A percentile compares a stretch with the other conserved stretches of the same genome.
These are phyloP conservation scores for Alisma plantagoaquatica DNA, from an alignment of 106 monocot species.

Conservation along the genomic window DNA sequence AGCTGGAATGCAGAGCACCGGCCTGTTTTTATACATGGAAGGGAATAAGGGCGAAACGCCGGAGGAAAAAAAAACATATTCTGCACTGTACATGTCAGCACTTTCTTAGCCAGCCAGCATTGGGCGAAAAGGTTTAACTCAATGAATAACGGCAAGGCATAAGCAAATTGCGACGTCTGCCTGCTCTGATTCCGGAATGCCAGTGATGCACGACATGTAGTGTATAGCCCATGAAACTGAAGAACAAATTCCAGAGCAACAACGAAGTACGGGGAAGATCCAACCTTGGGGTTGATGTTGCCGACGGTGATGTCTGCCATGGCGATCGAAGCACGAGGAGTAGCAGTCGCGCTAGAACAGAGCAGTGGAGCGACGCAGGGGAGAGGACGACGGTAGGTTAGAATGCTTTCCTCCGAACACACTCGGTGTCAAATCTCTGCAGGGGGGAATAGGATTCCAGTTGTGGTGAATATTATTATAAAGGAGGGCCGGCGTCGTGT, in stretches of 20 bases:
- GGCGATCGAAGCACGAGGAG: too few species aligned
- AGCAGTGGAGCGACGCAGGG: too few species aligned
- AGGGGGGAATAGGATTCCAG: too few species aligned
- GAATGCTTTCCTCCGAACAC: too few species aligned
- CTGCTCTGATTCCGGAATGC: too few species aligned
- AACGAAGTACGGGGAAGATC: slow-evolving; percentile 2
- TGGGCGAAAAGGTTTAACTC: not conserved
- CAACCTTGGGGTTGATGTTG: slow-evolving; percentile 73
- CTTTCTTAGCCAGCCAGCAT: not conserved
- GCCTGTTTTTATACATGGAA: not conserved
- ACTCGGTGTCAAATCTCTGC: too few species aligned
- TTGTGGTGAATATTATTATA: too few species aligned
- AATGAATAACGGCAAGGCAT: not conserved
- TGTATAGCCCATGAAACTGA: not conserved
- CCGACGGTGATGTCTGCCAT: slow-evolving; percentile 52
- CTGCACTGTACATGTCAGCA: not conserved
- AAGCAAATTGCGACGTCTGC: too few species aligned
- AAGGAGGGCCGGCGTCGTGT: too few species aligned
- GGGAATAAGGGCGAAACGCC: not conserved
- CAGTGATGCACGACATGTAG: not conserved
- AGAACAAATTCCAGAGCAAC: slow-evolving; percentile 3
- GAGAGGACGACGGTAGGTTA: too few species aligned
- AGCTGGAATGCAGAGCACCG: not conserved
- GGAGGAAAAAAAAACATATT: not conserved
- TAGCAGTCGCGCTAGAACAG: too few species aligned